These are phyloP conservation scores for Trifolium pratense DNA, from an alignment of 306 rosid species.

Conservation along the genomic window DNA sequence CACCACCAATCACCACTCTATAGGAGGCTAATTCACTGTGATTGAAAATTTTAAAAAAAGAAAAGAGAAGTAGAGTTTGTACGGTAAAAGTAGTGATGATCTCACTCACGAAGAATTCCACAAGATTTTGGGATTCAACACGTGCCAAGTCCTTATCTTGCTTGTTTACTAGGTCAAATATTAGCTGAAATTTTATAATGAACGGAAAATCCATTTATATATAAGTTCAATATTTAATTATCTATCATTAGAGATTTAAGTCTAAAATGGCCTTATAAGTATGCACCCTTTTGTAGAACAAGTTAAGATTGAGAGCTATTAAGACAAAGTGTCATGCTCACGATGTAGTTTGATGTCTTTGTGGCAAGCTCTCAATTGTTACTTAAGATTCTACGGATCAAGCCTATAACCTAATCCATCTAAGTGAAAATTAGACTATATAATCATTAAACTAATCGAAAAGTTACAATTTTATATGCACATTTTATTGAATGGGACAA, in stretches of 20 bases:
- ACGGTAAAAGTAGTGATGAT: background rate
- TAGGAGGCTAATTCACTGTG: background rate
- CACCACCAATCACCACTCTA: too few relatives aligned
- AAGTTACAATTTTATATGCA: background rate
- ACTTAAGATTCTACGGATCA: slow-evolving; percentile 52
- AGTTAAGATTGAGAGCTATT: slow-evolving; percentile 31
- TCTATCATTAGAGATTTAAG: slow-evolving; percentile 12
- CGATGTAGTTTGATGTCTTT: slow-evolving; percentile 15
- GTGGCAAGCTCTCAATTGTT: slow-evolving; percentile 48
- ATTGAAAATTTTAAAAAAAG: background rate
- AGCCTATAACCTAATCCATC: slow-evolving; percentile 62
- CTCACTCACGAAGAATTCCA: background rate
- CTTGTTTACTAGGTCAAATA: slow-evolving; percentile 46
- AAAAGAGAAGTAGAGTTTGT: background rate
- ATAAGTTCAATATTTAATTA: slow-evolving; percentile 16
- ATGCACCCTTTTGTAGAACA: slow-evolving; percentile 53
- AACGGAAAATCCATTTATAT: slow-evolving; percentile 4
- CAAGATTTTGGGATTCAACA: slow-evolving; percentile 23
- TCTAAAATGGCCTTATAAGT: slow-evolving; percentile 35
- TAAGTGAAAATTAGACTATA: slow-evolving; percentile 10
- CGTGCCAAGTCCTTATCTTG: slow-evolving; percentile 43
- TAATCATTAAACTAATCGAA: slow-evolving; percentile 41
- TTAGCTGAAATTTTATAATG: slow-evolving; percentile 16
- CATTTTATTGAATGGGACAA: background rate
- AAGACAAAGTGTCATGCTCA: slow-evolving; percentile 47